Percentiles rank a stretch among this genome's conserved stretches.
These are phyloP conservation scores for Casuarina glauca DNA, from an alignment of 306 rosid genomes.

Conservation along the genomic window DNA sequence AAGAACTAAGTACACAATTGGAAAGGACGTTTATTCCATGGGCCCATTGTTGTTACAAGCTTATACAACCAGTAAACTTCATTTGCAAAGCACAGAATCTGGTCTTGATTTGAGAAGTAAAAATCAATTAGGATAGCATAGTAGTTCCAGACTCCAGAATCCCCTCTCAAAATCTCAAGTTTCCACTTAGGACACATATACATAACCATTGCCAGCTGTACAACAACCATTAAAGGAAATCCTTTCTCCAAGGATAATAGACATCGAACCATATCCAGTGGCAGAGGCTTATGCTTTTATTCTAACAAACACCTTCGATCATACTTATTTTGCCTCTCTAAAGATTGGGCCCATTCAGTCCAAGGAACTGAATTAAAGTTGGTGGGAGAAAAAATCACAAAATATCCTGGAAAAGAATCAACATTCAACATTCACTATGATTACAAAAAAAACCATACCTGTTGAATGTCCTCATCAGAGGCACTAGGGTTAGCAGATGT, in stretches of 20 bases:
- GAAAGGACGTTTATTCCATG: background rate
- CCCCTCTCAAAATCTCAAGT: background rate
- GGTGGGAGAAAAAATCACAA: background rate
- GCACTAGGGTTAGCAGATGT: conserved; percentile 85
- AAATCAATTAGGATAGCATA: background rate
- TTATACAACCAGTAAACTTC: background rate
- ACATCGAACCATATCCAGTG: background rate
- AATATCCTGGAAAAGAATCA: conserved; percentile 6
- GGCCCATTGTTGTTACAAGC: conserved; percentile 2
- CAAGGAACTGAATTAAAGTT: background rate
- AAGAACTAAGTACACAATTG: background rate
- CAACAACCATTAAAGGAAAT: background rate
- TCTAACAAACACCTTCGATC: background rate
- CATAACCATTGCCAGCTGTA: background rate
- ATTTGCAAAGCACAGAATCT: background rate
- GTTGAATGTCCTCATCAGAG: conserved; percentile 95
- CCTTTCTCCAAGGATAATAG: background rate
- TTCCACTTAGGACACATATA: background rate
- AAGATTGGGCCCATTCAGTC: background rate
- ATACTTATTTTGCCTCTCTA: background rate
- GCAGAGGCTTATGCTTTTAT: background rate
- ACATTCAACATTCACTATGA: conserved; percentile 9
- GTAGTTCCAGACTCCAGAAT: background rate
- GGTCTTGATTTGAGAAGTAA: background rate
- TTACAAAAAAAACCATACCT: conserved; percentile 52